Evolutionary conservation across 495 filamentous ascomycete genomes (phyloP), one percentile per base, ranked within the genome.

Genomic region (Recurvomyces mirabilis): DNA sequence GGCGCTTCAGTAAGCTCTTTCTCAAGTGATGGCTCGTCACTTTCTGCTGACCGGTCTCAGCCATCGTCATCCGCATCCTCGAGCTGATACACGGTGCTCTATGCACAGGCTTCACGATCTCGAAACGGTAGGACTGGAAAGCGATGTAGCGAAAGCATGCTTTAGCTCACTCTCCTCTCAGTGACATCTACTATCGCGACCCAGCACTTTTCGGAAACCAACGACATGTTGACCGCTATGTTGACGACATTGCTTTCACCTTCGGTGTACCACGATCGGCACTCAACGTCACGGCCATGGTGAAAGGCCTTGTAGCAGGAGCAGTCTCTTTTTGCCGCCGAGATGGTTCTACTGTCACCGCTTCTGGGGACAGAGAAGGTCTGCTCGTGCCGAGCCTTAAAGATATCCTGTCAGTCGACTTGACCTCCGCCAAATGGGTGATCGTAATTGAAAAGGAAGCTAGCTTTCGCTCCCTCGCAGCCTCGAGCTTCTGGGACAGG

Each of bases 401-500:
- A 26, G 65, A 76, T 1, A 67, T 78, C 6, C 58, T 68, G 1
- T 59, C 55, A 4, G 55, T 93, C 14, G 62, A 79, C 41, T 62
- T 85, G 9, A 57, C 63, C 0, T 49, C 56, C 15, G 58, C 73
- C 0, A 60, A 72, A 34, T 94, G 86, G 87, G 66, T 95, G 20
- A 56, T 96, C 0, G 72, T 95, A 0, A 72, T 98, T 25, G 91
- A 98, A 59, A 98, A 98, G 66, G 91, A 98, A 69, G 84, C 87
- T 13, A 81, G 84, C 0, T 95, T 93, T 55, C 79, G 82, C 9
- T 76, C 77, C 17, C 62, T 91, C 9, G 71, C 70, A 23, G 61
- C 68, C 72, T 63, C 47, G 30, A 58, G 54, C 12, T 77, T 77
- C 51, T 75, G 79, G 56, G 56, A 58, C 17, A 63, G 46, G 19